A percentile compares a stretch with the other conserved stretches of the same genome.
phyloP scores from a whole-genome alignment of 768 basidiomycete genomes.

The Fomitopsis serialis region DNA sequence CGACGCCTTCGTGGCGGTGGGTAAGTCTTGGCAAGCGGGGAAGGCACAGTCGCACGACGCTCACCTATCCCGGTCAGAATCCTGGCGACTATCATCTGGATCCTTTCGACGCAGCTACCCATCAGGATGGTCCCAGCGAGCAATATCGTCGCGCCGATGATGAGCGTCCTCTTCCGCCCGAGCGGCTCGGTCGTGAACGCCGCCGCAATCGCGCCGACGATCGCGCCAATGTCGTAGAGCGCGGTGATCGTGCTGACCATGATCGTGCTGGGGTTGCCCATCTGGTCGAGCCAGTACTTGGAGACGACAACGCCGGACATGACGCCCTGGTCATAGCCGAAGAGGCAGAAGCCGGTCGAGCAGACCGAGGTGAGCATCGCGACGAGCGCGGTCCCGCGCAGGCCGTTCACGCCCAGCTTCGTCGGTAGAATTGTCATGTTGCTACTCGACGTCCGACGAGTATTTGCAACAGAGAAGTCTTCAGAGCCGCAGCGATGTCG shows the following conservation, averaged over 20 bases:
- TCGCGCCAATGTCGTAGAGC: constrained; percentile 6
- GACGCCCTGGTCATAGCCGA: constrained; percentile 36
- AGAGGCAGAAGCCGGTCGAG: constrained; percentile 34
- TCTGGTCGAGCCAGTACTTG: constrained; percentile 2
- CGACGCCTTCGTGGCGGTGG: constrained; percentile 1
- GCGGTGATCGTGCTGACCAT: constrained; percentile 10
- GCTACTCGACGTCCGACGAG: not conserved
- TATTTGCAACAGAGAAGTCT: not conserved
- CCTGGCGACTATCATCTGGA: constrained; percentile 7
- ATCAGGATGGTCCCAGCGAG: constrained; percentile 5
- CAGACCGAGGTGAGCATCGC: constrained; percentile 16
- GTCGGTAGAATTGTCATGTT: not conserved
- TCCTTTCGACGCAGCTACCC: constrained; percentile 3
- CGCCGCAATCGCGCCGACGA: constrained; percentile 3
- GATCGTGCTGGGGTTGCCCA: constrained; percentile 7
- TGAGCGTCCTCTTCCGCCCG: constrained; percentile 5
- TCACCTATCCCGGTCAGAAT: constrained; percentile 5
- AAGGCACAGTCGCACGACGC: not conserved
- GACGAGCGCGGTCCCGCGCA: constrained; percentile 3
- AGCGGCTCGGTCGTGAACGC: constrained; percentile 5
- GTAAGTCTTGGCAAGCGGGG: not conserved
- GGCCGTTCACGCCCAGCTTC: not conserved
- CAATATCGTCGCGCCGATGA: constrained; percentile 1
- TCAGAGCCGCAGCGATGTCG: not conserved
- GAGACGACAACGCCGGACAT: constrained; percentile 35